Conservation (phyloP, 2,329 filamentous ascomycete species). For the Amesomyces nigricolor region DNA sequence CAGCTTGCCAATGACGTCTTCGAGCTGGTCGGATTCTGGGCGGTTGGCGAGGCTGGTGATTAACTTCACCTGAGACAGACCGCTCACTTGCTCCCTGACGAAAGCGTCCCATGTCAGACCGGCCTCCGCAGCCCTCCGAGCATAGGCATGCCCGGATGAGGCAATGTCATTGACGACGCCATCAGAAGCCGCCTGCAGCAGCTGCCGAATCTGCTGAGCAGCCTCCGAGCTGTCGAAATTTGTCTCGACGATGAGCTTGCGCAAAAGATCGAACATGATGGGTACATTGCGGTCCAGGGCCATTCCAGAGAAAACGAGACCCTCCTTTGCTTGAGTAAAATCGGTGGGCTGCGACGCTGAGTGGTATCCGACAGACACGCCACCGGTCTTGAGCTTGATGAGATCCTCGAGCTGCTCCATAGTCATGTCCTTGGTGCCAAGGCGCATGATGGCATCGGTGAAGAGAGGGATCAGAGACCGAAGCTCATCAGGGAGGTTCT, state of each 20-base stretch:
- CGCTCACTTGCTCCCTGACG: constrained; percentile 76
- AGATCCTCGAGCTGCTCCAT: constrained; percentile 95
- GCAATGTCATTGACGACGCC: constrained; percentile 90
- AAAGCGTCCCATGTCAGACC: constrained; percentile 66
- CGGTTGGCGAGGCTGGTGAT: constrained; percentile 73
- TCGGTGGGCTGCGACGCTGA: constrained; percentile 72
- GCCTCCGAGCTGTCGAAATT: constrained; percentile 83
- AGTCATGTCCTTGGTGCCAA: constrained; percentile 79
- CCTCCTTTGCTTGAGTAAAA: constrained; percentile 67
- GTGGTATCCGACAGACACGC: constrained; percentile 79
- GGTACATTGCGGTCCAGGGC: constrained; percentile 86
- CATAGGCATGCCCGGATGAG: constrained; percentile 81
- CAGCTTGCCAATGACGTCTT: constrained; percentile 73
- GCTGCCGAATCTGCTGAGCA: constrained; percentile 73
- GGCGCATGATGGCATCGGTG: constrained; percentile 84
- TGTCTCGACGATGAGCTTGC: constrained; percentile 75
- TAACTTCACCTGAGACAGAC: constrained; percentile 84
- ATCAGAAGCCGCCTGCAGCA: constrained; percentile 80
- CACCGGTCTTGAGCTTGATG: constrained; percentile 94
- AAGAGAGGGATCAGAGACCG: constrained; percentile 83
- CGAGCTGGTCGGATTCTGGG: constrained; percentile 61
- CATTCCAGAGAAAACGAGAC: constrained; percentile 77
- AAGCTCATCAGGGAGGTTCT: constrained; percentile 76
- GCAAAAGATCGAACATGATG: constrained; percentile 82
- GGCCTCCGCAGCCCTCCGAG: constrained; percentile 76